Conservation (phyloP, 495 filamentous ascomycete genomes). For the Sordaria brevicollis region DNA sequence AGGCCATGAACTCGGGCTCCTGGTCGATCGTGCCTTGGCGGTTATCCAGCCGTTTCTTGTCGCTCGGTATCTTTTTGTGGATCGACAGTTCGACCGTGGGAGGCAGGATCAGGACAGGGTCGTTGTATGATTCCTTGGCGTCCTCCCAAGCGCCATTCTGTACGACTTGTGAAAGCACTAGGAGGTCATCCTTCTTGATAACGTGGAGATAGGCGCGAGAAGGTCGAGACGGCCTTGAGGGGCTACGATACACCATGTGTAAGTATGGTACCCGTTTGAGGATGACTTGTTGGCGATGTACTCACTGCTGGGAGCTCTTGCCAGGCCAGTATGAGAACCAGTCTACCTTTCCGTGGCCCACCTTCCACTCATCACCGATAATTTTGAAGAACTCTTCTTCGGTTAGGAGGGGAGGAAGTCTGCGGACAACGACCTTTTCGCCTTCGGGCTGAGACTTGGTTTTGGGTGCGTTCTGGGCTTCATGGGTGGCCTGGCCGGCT, state of each 20-base stretch:
- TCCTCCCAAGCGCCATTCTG: slow-evolving; percentile 58
- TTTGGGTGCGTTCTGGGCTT: slow-evolving; percentile 37
- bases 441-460: slow-evolving; percentile 52
- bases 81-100: slow-evolving; percentile 73
- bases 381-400: slow-evolving; percentile 63
- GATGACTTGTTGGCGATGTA: not conserved
- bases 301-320: slow-evolving; percentile 81
- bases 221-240: slow-evolving; percentile 65
- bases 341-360: slow-evolving; percentile 69
- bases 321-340: slow-evolving; percentile 71
- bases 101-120: slow-evolving; percentile 57
- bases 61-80: slow-evolving; percentile 65
- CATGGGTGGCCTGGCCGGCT: slow-evolving; percentile 26
- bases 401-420: slow-evolving; percentile 78
- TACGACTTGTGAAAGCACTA: slow-evolving; percentile 54
- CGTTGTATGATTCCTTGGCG: slow-evolving; percentile 57
- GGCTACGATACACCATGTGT: slow-evolving; percentile 35
- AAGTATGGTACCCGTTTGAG: not conserved
- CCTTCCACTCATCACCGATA: slow-evolving; percentile 76
- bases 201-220: slow-evolving; percentile 73
- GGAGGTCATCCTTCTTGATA: slow-evolving; percentile 46
- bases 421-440: slow-evolving; percentile 75
- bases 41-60: slow-evolving; percentile 62
- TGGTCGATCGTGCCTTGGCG: slow-evolving; percentile 93
- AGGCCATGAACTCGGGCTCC: slow-evolving; percentile 87